Evolutionary conservation across 2,329 filamentous ascomycete genomes (phyloP), one percentile per base, ranked within the genome.

Genomic region (Dothidotthia symphoricarpi): DNA sequence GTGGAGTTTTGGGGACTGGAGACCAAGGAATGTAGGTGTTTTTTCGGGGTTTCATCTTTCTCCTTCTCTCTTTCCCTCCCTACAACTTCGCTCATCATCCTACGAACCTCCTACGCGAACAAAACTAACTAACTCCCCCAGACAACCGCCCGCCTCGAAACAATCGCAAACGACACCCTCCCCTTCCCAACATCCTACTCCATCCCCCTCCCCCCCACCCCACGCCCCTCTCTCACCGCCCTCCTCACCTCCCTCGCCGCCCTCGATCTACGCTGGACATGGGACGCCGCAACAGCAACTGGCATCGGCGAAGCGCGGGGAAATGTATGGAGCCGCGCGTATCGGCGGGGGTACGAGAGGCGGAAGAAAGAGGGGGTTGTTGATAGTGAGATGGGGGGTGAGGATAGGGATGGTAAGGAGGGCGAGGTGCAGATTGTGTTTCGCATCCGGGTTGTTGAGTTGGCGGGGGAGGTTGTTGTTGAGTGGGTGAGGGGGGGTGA

Each of bases 401-500:
- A 9, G 19, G 9, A 9, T 5, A 9, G 19, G 9, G 55, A 42
- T 42, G 49, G 46, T 51, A 35, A 37, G 5, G 46, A 58, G 39
- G 31, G 43, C 41, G 48, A 44, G 6, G 50, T 66, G 2, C 63
- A 61, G 4, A 41, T 76, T 14, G 69, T 63, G 0, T 69, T 75
- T 31, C 64, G 66, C 36, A 62, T 75, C 27, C 39, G 36, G 4
- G 50, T 64, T 6, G 38, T 55, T 12, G 64, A 64, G 27, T 48
- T 56, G 57, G 68, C 28, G 58, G 63, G 25, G 4, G 59, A 66
- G 12, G 63, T 72, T 3, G 63, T 69, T 13, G 69, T 82, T 0
- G 74, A 86, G 22, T 94, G 88, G 90, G 59, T 88, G 1, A 82
- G 87, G 53, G 91, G 93, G 0, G 72, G 75, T 5, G 86, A 95